Base-by-base conservation (phyloP, 768 basidiomycete genomes). In the Pisolithus marmoratus region DNA sequence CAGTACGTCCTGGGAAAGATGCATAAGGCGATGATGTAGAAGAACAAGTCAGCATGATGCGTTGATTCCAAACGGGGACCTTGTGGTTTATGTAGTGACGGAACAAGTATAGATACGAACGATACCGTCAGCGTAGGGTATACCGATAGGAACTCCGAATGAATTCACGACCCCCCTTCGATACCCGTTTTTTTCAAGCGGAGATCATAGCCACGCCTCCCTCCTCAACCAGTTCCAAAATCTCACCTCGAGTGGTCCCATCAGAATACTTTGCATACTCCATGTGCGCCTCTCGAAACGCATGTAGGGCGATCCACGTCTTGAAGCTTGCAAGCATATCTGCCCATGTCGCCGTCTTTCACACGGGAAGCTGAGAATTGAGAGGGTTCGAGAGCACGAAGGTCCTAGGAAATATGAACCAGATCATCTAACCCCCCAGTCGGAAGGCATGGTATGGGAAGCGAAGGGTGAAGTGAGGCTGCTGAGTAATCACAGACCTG, bases 221-320 rank as follows among this genome's bases (percentile, higher is more conserved):
- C 53, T 73, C 62, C 26, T 71, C 70, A 3, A 75, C 52, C n/a
- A n/a, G n/a, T 38, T 63, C 53, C 81, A 80, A 58, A 87, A 84
- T 15, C 86, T 71, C 55, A 78, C 70, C 8, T 83, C 79, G 38
- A 91, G 77, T 62, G 85, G 82, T n/a, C 1, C 85, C 84, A 20
- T 82, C 81, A 0, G 63, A 54, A 23, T 70, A 63, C 40, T 62
- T 57, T 12, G 49, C 53, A 59, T 90, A 85, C 27, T 78, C 73
- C 0, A 87, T 85, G 60, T 82, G 75, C 11, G n/a, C n/a, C n/a
- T n/a, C n/a, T n/a, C n/a, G 79, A 64, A 78, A 91, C 12, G 78
- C 80, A 54, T 86, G 81, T 46, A 89, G 67, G 2, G 87, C 70
- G 58, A 84, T 88, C 73, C 78, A 85, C 0, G 88, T 89, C 44